Conservation (phyloP, 208 protist genomes). For the Sergeia podlipaevii region DNA sequence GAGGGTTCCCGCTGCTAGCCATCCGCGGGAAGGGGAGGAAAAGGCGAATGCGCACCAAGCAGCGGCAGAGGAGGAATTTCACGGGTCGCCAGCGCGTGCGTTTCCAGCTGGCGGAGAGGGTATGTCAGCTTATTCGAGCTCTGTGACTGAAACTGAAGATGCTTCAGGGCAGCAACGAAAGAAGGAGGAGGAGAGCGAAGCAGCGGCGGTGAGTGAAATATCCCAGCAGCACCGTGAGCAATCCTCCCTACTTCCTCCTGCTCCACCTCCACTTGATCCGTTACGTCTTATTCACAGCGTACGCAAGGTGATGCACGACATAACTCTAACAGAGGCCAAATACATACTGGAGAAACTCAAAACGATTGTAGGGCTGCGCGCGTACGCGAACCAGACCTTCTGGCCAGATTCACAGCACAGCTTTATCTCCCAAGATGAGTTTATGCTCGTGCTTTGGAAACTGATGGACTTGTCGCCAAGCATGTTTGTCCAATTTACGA, state of each 20-base stretch:
- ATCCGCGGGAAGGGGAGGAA: neutral
- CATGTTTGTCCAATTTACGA: slow-evolving; percentile 43
- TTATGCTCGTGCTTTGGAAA: slow-evolving; percentile 85
- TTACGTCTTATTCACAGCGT: slow-evolving; percentile 57
- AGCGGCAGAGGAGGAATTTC: neutral
- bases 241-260: neutral
- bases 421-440: slow-evolving; percentile 58
- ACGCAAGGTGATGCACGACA: slow-evolving; percentile 49
- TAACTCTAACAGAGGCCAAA: slow-evolving; percentile 71
- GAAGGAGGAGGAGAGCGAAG: neutral
- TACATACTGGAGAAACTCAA: slow-evolving; percentile 39
- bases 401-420: slow-evolving; percentile 67
- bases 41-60: neutral
- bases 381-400: slow-evolving; percentile 59
- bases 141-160: neutral
- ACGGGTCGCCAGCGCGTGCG: neutral
- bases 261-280: neutral
- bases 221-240: neutral
- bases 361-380: slow-evolving; percentile 47
- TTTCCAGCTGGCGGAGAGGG: neutral
- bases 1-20: neutral
- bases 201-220: neutral
- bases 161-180: neutral
- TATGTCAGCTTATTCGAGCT: neutral
- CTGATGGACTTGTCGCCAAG: slow-evolving; percentile 71